Evolutionary conservation across 2,329 filamentous ascomycete species (phyloP).

Genomic region (Chaetomiaceae sp.): DNA sequence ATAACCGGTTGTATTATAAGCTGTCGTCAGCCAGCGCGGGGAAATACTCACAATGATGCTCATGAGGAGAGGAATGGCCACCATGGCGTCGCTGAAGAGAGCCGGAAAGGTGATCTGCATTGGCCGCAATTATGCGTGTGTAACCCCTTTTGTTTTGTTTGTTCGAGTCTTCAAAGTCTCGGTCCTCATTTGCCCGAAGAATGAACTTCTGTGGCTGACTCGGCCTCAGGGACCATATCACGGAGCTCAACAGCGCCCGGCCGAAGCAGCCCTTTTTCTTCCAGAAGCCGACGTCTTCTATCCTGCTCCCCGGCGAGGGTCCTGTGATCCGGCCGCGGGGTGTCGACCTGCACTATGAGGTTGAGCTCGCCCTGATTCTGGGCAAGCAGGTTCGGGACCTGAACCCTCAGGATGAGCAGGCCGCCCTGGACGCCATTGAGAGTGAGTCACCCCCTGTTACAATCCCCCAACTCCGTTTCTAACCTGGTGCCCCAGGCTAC

Average conservation of each 20-base stretch:
- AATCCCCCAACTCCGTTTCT: background rate
- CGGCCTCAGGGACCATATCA: constrained; percentile 73
- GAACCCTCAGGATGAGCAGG: constrained; percentile 65
- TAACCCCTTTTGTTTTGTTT: constrained; percentile 12
- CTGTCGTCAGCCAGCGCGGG: constrained; percentile 7
- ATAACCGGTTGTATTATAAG: background rate
- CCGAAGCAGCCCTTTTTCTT: constrained; percentile 99
- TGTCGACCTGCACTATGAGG: constrained; percentile 86
- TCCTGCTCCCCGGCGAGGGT: constrained; percentile 73
- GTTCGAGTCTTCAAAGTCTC: background rate
- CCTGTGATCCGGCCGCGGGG: constrained; percentile 78
- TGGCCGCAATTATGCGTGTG: constrained; percentile 89
- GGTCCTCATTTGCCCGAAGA: background rate
- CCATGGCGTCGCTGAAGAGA: constrained; percentile 38
- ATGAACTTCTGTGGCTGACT: constrained; percentile 16
- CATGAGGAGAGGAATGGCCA: constrained; percentile 29
- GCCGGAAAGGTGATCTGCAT: constrained; percentile 75
- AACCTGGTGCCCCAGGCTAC: constrained; percentile 53
- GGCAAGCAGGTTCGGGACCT: constrained; percentile 76
- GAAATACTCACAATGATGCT: constrained; percentile 16
- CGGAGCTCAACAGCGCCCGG: constrained; percentile 79
- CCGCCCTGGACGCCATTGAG: constrained; percentile 77
- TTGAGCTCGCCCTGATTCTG: constrained; percentile 87
- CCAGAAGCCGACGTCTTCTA: constrained; percentile 85
- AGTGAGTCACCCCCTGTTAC: constrained; percentile 44